Conservation (phyloP, 2,329 filamentous ascomycete species). For the Xylaria digitata region DNA sequence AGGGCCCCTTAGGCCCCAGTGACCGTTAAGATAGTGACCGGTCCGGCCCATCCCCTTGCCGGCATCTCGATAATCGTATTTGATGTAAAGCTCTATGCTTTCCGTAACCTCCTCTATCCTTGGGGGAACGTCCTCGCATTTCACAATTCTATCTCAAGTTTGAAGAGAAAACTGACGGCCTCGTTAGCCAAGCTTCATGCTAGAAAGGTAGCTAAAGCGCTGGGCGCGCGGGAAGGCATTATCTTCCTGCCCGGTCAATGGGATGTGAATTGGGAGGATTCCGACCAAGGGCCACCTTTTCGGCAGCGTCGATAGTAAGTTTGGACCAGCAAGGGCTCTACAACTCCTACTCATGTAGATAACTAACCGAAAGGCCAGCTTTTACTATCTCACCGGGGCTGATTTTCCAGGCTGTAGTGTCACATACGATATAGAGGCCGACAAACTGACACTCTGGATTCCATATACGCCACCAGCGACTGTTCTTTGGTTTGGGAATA, state of each 20-base stretch:
- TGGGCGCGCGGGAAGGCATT: slow-evolving; percentile 62
- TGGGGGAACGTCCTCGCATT: background rate
- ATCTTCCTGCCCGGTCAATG: slow-evolving; percentile 67
- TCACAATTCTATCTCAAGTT: background rate
- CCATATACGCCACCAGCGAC: slow-evolving; percentile 72
- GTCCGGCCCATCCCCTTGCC: background rate
- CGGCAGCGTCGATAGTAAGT: slow-evolving; percentile 69
- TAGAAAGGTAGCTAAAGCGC: slow-evolving; percentile 64
- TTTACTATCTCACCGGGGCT: slow-evolving; percentile 68
- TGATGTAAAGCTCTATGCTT: background rate
- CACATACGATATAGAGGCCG: slow-evolving; percentile 68
- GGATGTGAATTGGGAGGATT: slow-evolving; percentile 66
- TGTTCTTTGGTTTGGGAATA: slow-evolving; percentile 72
- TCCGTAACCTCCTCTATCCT: background rate
- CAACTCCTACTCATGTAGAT: background rate
- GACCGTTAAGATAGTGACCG: background rate
- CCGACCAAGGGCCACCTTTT: slow-evolving; percentile 66
- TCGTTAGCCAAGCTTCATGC: slow-evolving; percentile 65
- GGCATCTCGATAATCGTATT: background rate
- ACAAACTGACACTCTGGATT: slow-evolving; percentile 78
- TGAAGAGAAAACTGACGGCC: slow-evolving; percentile 23
- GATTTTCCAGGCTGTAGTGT: slow-evolving; percentile 66
- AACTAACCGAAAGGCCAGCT: slow-evolving; percentile 54
- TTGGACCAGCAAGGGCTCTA: background rate
- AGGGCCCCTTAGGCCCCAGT: background rate